phyloP scores from a whole-genome alignment of 257 asterid species.

The Verbena officinalis region DNA sequence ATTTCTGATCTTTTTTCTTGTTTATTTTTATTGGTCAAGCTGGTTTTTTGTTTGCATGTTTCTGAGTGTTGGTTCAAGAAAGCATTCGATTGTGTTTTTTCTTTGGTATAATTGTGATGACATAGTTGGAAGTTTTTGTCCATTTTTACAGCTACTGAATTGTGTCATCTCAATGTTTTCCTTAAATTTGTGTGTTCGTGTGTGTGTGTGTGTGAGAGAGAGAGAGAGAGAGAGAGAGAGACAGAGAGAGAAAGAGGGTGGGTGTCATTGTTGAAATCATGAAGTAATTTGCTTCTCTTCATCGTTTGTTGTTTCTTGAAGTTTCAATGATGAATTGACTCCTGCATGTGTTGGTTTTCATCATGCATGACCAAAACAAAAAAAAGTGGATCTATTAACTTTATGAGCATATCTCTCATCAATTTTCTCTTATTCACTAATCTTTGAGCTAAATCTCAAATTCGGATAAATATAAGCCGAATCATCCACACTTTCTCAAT shows the following conservation, averaged over 20 bases:
- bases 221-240: constrained; percentile 23
- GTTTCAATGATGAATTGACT: background rate
- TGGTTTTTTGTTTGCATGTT: constrained; percentile 20
- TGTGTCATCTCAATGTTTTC: constrained; percentile 19
- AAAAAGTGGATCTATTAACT: background rate
- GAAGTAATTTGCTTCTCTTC: background rate
- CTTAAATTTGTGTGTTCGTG: background rate
- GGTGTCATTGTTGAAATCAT: background rate
- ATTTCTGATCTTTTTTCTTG: background rate
- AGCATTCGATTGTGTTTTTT: background rate
- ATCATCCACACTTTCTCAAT: background rate
- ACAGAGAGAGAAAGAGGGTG: no score
- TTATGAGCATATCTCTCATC: no score
- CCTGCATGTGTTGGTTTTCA: background rate
- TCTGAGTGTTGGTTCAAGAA: constrained; percentile 16
- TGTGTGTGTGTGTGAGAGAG: constrained; percentile 1
- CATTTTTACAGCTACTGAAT: constrained; percentile 15
- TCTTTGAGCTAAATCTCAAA: background rate
- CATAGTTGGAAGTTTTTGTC: constrained; percentile 15
- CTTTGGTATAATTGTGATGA: background rate
- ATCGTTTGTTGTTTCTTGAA: background rate
- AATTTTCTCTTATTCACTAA: no score
- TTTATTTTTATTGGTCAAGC: background rate
- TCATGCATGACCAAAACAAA: background rate
- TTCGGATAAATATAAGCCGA: background rate